A percentile compares a stretch with the other conserved stretches of the same genome.
Evolutionary conservation across 1,284 basidiomycete genomes (phyloP).

Genomic region (Fomitiporia mediterranea): DNA sequence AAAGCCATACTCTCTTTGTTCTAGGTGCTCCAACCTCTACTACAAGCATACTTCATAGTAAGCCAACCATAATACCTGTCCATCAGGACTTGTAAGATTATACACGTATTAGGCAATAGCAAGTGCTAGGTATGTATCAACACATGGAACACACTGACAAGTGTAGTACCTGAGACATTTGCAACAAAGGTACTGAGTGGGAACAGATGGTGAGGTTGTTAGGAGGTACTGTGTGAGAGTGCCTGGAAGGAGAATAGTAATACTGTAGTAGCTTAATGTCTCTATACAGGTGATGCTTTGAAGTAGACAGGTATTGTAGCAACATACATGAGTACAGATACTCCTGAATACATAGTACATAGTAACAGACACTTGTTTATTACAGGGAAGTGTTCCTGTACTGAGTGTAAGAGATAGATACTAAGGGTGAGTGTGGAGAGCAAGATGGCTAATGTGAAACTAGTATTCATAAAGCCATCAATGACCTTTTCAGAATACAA

Average conservation of each 20-base stretch:
- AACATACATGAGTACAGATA: conserved; percentile 55
- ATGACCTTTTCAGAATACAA: conserved; percentile 56
- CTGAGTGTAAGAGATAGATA: conserved; percentile 42
- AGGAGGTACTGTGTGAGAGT: conserved; percentile 82
- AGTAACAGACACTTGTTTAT: conserved; percentile 36
- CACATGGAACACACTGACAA: conserved; percentile 70
- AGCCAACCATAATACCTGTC: conserved; percentile 96
- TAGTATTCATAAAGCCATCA: conserved; percentile 80
- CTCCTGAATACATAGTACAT: conserved; percentile 43
- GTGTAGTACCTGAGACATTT: conserved; percentile 77
- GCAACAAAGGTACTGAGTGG: conserved; percentile 88
- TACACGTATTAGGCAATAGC: conserved; percentile 53
- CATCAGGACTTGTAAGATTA: conserved; percentile 71
- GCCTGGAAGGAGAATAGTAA: conserved; percentile 90
- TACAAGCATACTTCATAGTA: conserved; percentile 89
- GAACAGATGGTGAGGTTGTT: conserved; percentile 56
- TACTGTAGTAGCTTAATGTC: conserved; percentile 81
- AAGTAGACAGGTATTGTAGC: conserved; percentile 80
- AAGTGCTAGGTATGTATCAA: conserved; percentile 53
- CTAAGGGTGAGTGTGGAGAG: conserved; percentile 63
- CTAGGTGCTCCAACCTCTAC: conserved; percentile 70
- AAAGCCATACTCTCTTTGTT: conserved; percentile 56
- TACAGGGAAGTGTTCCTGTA: conserved; percentile 37
- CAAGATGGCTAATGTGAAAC: conserved; percentile 73
- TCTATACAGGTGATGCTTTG: conserved; percentile 61